A percentile compares a stretch with the other conserved stretches of the same genome.
These are phyloP conservation scores for Psilocybe subaeruginosa DNA, from an alignment of 768 basidiomycete species.

Conservation along the genomic window DNA sequence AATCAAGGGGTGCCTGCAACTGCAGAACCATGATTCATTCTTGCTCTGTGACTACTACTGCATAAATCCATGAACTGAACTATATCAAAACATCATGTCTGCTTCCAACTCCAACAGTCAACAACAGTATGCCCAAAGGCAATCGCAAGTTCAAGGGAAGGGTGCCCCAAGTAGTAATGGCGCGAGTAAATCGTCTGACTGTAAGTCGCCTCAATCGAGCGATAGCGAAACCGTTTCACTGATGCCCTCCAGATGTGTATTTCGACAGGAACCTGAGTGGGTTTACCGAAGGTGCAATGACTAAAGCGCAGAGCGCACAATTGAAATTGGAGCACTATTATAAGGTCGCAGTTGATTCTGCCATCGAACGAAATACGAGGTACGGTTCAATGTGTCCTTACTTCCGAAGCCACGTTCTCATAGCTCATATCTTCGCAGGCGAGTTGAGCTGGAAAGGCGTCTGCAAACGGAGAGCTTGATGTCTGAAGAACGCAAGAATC, in stretches of 20 bases:
- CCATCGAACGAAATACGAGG: slow-evolving; percentile 93
- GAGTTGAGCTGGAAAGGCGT: slow-evolving; percentile 84
- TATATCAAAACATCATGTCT: slow-evolving; percentile 6
- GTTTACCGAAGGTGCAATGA: slow-evolving; percentile 81
- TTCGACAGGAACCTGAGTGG: slow-evolving; percentile 81
- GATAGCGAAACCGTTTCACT: slow-evolving; percentile 1
- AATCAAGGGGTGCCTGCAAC: background rate
- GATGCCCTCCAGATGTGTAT: slow-evolving; percentile 68
- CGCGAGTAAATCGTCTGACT: slow-evolving; percentile 33
- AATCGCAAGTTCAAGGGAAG: slow-evolving; percentile 13
- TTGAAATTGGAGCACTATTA: slow-evolving; percentile 97
- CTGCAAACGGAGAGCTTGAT: slow-evolving; percentile 69
- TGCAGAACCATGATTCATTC: background rate
- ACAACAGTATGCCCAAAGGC: slow-evolving; percentile 13
- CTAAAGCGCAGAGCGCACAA: slow-evolving; percentile 89
- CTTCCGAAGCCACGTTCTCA: no score
- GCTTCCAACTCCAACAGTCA: slow-evolving; percentile 9
- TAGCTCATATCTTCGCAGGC: slow-evolving; percentile 44
- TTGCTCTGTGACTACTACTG: background rate
- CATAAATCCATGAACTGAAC: background rate
- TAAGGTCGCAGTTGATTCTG: slow-evolving; percentile 94
- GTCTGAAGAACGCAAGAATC: slow-evolving; percentile 84
- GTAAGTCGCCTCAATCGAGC: slow-evolving; percentile 25
- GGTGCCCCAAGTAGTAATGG: slow-evolving; percentile 6
- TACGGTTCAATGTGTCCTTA: slow-evolving; percentile 31